A percentile compares a stretch with the other conserved stretches of the same genome.
Conservation (phyloP, 192 early-diverging fungal species). For the Podila horticola region DNA sequence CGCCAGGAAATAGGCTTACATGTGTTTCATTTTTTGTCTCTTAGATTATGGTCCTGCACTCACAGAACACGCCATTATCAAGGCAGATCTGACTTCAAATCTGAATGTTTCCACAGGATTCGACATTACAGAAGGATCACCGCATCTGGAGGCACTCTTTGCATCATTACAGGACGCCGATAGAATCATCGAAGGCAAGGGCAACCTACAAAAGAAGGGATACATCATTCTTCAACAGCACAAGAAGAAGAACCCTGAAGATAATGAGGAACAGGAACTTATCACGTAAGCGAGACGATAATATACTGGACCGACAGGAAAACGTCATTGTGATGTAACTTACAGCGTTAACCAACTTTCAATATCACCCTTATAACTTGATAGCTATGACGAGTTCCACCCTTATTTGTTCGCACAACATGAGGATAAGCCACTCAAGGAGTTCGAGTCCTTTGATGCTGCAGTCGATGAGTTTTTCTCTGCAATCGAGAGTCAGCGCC, state of each 20-base stretch:
- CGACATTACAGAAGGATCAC: conserved; percentile 67
- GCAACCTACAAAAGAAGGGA: conserved; percentile 52
- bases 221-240: conserved; percentile 68
- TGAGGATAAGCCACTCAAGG: conserved; percentile 55
- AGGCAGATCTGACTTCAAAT: conserved; percentile 71
- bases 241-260: conserved; percentile 51
- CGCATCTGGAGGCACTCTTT: conserved; percentile 68
- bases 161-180: conserved; percentile 79
- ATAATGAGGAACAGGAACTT: conserved; percentile 48
- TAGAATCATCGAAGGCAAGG: conserved; percentile 66
- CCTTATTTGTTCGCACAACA: conserved; percentile 79
- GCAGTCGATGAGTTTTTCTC: conserved; percentile 95
- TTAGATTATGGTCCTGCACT: conserved; percentile 88
- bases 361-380: no score
- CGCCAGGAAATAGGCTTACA: no score
- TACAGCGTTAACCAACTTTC: not conserved
- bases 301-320: not conserved
- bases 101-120: conserved; percentile 68
- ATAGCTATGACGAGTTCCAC: conserved; percentile 75
- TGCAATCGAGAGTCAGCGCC: conserved; percentile 85
- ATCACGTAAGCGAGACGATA: conserved; percentile 34
- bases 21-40: no score
- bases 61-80: conserved; percentile 82
- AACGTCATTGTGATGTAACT: not conserved
- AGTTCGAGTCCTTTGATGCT: conserved; percentile 82